Conservation (phyloP, 2,329 filamentous ascomycete genomes). For the Fusarium sp. region DNA sequence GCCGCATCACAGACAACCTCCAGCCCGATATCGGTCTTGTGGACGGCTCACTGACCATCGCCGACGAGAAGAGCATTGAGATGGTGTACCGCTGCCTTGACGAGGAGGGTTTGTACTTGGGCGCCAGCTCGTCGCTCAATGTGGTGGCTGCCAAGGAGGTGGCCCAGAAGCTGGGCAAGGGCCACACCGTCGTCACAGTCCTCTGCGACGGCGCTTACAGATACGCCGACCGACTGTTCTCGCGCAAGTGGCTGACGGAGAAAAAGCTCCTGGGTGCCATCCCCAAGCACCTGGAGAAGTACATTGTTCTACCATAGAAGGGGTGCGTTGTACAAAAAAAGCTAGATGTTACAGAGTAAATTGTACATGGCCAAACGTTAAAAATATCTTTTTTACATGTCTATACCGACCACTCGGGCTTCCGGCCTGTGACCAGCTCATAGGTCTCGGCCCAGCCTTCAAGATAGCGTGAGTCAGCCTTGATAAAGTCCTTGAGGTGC, state of each 20-base stretch:
- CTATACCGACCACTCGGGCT: slow-evolving; percentile 42
- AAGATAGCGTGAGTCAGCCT: slow-evolving; percentile 18
- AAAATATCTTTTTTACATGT: not conserved
- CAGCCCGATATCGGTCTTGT: slow-evolving; percentile 84
- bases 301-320: slow-evolving; percentile 85
- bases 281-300: slow-evolving; percentile 87
- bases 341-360: slow-evolving; percentile 42
- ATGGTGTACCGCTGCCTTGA: slow-evolving; percentile 98
- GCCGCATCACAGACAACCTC: slow-evolving; percentile 95
- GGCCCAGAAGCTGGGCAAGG: slow-evolving; percentile 87
- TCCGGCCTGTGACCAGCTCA: slow-evolving; percentile 41
- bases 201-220: slow-evolving; percentile 97
- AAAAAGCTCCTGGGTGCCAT: slow-evolving; percentile 87
- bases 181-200: slow-evolving; percentile 91
- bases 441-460: slow-evolving; percentile 40
- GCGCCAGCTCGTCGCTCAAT: slow-evolving; percentile 92
- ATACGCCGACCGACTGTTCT: slow-evolving; percentile 95
- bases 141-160: slow-evolving; percentile 96
- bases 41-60: slow-evolving; percentile 85
- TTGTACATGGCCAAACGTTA: slow-evolving; percentile 30
- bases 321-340: slow-evolving; percentile 41
- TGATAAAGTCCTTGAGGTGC: slow-evolving; percentile 49
- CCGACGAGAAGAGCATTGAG: slow-evolving; percentile 93
- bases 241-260: slow-evolving; percentile 85
- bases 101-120: slow-evolving; percentile 94